Conservation (phyloP, 2,329 filamentous ascomycete species). For the Chalaropsis thielavioides region DNA sequence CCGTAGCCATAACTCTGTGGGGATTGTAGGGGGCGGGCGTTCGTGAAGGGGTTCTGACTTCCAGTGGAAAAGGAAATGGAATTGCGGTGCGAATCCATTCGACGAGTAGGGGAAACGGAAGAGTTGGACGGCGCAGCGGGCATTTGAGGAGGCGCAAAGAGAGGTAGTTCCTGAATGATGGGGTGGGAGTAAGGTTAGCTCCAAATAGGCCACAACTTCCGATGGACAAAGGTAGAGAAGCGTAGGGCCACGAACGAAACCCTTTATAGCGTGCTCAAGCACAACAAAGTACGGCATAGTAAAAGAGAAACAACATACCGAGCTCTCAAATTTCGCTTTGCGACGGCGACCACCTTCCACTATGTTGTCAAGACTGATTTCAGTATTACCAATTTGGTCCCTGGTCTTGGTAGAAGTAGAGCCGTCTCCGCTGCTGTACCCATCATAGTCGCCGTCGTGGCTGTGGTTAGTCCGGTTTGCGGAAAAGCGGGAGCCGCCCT, state of each 20-base stretch:
- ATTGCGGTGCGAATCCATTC: conserved; percentile 56
- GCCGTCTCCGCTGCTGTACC: conserved; percentile 78
- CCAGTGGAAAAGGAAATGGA: conserved; percentile 61
- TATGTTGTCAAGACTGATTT: conserved; percentile 97
- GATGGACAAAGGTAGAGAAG: background rate
- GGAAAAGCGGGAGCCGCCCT: conserved; percentile 43
- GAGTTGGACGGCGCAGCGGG: conserved; percentile 90
- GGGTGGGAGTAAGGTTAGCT: conserved; percentile 22
- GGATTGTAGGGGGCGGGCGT: conserved; percentile 64
- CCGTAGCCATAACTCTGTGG: conserved; percentile 58
- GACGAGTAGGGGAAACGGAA: conserved; percentile 85
- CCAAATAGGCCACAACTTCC: conserved; percentile 17
- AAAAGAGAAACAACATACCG: conserved; percentile 48
- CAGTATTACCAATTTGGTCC: conserved; percentile 82
- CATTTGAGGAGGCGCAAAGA: conserved; percentile 90
- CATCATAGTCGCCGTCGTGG: conserved; percentile 52
- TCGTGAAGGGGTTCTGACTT: conserved; percentile 66
- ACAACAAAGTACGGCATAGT: background rate
- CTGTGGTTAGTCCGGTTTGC: conserved; percentile 32
- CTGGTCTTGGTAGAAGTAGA: conserved; percentile 62
- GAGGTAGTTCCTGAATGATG: conserved; percentile 63
- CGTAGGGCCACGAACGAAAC: background rate
- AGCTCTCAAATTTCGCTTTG: conserved; percentile 89
- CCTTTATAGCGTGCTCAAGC: background rate
- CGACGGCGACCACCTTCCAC: conserved; percentile 93